Evolutionary conservation across 495 filamentous ascomycete species (phyloP).

Genomic region (Penicillium antarcticum): DNA sequence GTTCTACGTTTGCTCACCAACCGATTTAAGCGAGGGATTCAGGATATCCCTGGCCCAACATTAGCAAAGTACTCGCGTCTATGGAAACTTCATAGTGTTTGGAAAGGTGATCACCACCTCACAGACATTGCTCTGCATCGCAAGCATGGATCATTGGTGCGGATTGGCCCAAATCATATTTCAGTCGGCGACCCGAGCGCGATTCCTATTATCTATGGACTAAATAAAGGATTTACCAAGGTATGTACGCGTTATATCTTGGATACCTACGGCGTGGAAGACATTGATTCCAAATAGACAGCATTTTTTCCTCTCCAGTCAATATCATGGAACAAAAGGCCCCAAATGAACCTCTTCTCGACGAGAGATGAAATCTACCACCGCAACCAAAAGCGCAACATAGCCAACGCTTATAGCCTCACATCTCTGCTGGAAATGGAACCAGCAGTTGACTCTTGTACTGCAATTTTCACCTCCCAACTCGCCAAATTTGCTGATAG

Average conservation of each 20-base stretch:
- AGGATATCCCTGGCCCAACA: conserved; percentile 32
- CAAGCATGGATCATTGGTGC: conserved; percentile 37
- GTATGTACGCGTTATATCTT: conserved; percentile 13
- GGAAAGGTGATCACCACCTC: conserved; percentile 31
- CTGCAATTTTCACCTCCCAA: conserved; percentile 20
- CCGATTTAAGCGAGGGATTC: conserved; percentile 9
- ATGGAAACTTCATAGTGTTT: conserved; percentile 34
- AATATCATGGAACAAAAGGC: conserved; percentile 29
- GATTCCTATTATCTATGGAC: conserved; percentile 36
- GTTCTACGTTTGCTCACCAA: conserved; percentile 7
- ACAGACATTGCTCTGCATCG: conserved; percentile 30
- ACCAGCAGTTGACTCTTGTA: conserved; percentile 31
- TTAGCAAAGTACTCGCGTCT: conserved; percentile 31
- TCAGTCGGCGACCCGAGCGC: conserved; percentile 34
- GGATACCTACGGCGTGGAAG: background rate
- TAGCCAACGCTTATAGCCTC: conserved; percentile 33
- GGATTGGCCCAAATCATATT: conserved; percentile 37
- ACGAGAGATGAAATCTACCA: conserved; percentile 26
- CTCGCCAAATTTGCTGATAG: conserved; percentile 13
- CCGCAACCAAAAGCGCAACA: conserved; percentile 23
- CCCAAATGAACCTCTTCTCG: conserved; percentile 34
- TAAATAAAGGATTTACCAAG: conserved; percentile 37
- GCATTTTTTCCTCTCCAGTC: conserved; percentile 40
- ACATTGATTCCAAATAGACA: conserved; percentile 19
- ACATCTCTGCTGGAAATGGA: conserved; percentile 31